Evolutionary conservation across 345 rosid species (phyloP).

Genomic region (Euphorbia lathyris): DNA sequence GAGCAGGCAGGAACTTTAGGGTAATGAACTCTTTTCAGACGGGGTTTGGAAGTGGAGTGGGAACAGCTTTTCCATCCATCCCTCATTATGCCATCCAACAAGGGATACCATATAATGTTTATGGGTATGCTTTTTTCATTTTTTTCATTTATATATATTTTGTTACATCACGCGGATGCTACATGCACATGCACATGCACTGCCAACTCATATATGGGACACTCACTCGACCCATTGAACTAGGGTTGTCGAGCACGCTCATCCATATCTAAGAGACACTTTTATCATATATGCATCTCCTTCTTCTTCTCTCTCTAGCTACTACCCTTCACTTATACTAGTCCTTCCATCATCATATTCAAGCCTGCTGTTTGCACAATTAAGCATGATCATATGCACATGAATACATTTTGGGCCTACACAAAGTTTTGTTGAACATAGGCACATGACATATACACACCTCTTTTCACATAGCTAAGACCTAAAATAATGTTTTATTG

Average conservation of each 20-base stretch:
- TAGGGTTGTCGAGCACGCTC: constrained; percentile 29
- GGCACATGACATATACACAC: no score
- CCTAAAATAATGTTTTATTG: no score
- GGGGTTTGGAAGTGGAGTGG: constrained; percentile 54
- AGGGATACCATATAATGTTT: constrained; percentile 73
- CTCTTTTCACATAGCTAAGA: no score
- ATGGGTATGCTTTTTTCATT: constrained; percentile 32
- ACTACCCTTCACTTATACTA: not conserved
- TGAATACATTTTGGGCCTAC: no score
- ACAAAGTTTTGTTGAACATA: no score
- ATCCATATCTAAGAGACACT: constrained; percentile 2
- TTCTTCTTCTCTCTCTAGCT: constrained; percentile 15
- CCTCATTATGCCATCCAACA: constrained; percentile 88
- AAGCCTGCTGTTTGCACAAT: no score
- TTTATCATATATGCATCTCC: no score
- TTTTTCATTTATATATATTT: constrained; percentile 2
- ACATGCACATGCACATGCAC: no score
- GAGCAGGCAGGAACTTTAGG: constrained; percentile 64
- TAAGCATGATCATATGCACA: no score
- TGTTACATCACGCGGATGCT: no score
- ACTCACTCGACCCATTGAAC: constrained; percentile 15
- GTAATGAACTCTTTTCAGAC: constrained; percentile 70
- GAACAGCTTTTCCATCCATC: constrained; percentile 72
- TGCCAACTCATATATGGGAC: constrained; percentile 54
- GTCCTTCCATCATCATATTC: constrained; percentile 17